Percentiles rank a stretch among this genome's conserved stretches.
Conservation (phyloP, 495 filamentous ascomycete genomes). For the Beverwykella pulmonaria region DNA sequence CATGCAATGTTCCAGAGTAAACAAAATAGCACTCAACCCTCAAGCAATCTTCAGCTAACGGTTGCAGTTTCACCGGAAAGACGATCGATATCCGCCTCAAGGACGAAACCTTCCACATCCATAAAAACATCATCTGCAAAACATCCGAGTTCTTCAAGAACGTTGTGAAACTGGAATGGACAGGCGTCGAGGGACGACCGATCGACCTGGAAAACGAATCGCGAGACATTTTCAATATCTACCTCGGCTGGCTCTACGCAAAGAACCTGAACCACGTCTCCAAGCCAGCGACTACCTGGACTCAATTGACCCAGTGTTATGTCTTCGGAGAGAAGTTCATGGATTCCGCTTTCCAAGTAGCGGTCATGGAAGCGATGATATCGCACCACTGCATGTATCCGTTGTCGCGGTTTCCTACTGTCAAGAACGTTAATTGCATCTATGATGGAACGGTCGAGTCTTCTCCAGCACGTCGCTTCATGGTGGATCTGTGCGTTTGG, state of each 20-base stretch:
- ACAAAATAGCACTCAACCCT: neutral
- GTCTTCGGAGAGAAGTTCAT: slow-evolving; percentile 11
- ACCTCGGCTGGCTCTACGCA: slow-evolving; percentile 13
- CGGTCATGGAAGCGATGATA: neutral
- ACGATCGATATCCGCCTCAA: neutral
- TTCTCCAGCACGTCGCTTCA: neutral
- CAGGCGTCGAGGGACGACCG: neutral
- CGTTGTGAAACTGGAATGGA: slow-evolving; percentile 10
- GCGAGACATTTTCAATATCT: slow-evolving; percentile 9
- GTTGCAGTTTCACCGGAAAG: slow-evolving; percentile 3
- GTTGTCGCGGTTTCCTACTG: too few relatives aligned
- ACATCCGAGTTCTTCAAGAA: slow-evolving; percentile 3
- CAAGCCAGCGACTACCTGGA: neutral
- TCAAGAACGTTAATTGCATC: neutral
- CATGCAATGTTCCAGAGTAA: too few relatives aligned
- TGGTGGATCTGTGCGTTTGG: slow-evolving; percentile 7
- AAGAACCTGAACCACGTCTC: neutral
- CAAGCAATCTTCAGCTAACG: neutral
- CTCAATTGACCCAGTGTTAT: neutral
- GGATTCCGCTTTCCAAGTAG: neutral
- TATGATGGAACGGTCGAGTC: slow-evolving; percentile 4
- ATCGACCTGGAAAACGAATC: slow-evolving; percentile 10
- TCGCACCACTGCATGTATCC: neutral
- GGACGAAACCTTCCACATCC: slow-evolving; percentile 14
- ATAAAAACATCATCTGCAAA: slow-evolving; percentile 11